These are phyloP conservation scores for Neophaeococcomyces mojaviensis DNA, from an alignment of 2,329 filamentous ascomycete genomes.

Conservation along the genomic window DNA sequence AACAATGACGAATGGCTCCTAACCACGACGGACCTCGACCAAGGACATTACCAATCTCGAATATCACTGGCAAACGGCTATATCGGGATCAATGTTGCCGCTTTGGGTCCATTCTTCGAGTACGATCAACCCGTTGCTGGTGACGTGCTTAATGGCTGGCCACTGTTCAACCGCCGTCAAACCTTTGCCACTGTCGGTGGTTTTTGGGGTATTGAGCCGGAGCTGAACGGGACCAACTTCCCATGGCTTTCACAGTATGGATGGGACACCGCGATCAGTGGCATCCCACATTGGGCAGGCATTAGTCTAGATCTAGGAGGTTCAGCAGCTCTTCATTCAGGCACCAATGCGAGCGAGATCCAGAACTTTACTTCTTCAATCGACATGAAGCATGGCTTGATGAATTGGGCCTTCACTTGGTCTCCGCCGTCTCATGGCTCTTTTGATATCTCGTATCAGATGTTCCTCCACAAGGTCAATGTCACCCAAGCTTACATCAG, in stretches of 20 bases:
- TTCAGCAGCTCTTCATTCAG: slow-evolving; percentile 51
- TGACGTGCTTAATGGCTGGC: slow-evolving; percentile 59
- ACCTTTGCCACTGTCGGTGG: slow-evolving; percentile 61
- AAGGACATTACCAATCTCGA: slow-evolving; percentile 54
- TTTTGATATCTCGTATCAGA: slow-evolving; percentile 56
- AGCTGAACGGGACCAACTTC: slow-evolving; percentile 56
- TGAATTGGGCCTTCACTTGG: slow-evolving; percentile 62
- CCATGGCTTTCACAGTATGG: slow-evolving; percentile 63
- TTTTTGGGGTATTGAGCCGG: slow-evolving; percentile 56
- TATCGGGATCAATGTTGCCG: slow-evolving; percentile 55
- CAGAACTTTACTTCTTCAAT: slow-evolving; percentile 54
- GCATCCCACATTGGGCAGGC: slow-evolving; percentile 62
- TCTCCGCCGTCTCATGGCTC: slow-evolving; percentile 43
- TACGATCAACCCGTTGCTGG: slow-evolving; percentile 43
- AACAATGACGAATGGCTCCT: slow-evolving; percentile 52
- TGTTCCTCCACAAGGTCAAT: slow-evolving; percentile 58
- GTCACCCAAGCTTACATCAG: slow-evolving; percentile 56
- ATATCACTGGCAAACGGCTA: slow-evolving; percentile 58
- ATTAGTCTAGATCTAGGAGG: slow-evolving; percentile 51
- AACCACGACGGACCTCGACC: slow-evolving; percentile 46
- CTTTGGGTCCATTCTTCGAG: slow-evolving; percentile 58
- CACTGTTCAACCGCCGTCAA: slow-evolving; percentile 55
- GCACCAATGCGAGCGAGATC: slow-evolving; percentile 51
- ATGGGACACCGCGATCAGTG: slow-evolving; percentile 62
- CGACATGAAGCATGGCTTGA: slow-evolving; percentile 55